These are phyloP conservation scores for Ustilago trichophora DNA, from an alignment of 1,284 basidiomycete species.

Conservation along the genomic window DNA sequence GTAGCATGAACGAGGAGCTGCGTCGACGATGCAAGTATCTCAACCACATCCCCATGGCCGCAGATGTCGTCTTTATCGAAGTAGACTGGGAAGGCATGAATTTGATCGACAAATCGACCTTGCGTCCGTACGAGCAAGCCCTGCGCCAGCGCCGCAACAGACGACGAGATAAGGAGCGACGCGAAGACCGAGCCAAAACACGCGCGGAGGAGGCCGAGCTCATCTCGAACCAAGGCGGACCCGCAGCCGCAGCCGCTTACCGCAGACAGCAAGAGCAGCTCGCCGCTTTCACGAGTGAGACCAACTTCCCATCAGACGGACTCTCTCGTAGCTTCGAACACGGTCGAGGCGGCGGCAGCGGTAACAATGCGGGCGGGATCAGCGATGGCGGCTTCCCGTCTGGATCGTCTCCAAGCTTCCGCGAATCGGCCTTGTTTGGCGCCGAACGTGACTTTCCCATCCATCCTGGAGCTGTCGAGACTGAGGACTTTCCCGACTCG, in stretches of 20 bases:
- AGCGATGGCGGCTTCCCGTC: conserved; percentile 11
- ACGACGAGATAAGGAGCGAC: conserved; percentile 51
- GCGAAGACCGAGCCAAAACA: conserved; percentile 59
- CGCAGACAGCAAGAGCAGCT: conserved; percentile 42
- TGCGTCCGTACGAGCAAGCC: conserved; percentile 58
- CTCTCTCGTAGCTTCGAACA: conserved; percentile 45
- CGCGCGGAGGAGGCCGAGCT: conserved; percentile 56
- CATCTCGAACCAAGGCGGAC: conserved; percentile 28
- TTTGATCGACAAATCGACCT: conserved; percentile 44
- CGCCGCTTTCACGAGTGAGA: conserved; percentile 31
- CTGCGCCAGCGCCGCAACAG: conserved; percentile 52
- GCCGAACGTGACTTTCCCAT: conserved; percentile 61
- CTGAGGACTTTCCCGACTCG: conserved; percentile 55
- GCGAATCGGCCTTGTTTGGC: conserved; percentile 61
- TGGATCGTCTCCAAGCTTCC: conserved; percentile 51
- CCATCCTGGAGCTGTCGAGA: conserved; percentile 51
- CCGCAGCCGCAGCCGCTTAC: conserved; percentile 39
- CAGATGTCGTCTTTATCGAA: conserved; percentile 94
- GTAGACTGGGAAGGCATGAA: conserved; percentile 71
- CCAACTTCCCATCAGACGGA: conserved; percentile 45
- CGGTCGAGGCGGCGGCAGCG: conserved; percentile 3
- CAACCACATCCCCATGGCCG: conserved; percentile 86
- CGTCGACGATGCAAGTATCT: conserved; percentile 95
- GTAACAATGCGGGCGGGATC: background rate
- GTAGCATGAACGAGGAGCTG: conserved; percentile 84